Percentiles rank a stretch among this genome's conserved stretches.
phyloP scores from a whole-genome alignment of 768 basidiomycete species.

The Panaeolus cyanescens region DNA sequence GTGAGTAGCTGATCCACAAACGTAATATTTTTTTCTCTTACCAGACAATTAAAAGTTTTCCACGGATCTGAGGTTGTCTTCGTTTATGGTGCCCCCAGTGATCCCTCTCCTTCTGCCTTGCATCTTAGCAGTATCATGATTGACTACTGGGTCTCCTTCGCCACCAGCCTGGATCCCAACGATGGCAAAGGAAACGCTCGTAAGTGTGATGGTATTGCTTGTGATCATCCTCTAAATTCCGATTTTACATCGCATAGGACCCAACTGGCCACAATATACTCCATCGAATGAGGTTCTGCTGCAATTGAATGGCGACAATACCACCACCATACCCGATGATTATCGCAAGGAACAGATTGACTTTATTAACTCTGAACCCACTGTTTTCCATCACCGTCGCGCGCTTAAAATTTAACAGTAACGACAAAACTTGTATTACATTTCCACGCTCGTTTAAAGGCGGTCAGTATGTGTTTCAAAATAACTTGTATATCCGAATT shows the following conservation, averaged over 20 bases:
- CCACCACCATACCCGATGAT: constrained; percentile 35
- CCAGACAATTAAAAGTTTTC: too few relatives aligned
- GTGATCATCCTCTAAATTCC: not conserved
- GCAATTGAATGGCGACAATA: constrained; percentile 37
- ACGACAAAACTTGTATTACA: too few relatives aligned
- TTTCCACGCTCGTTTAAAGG: too few relatives aligned
- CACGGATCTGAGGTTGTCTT: constrained; percentile 36
- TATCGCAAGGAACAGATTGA: constrained; percentile 37
- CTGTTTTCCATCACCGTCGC: constrained; percentile 20
- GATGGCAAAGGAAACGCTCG: constrained; percentile 33
- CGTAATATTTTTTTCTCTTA: too few relatives aligned
- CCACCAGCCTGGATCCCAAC: constrained; percentile 38
- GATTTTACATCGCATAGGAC: constrained; percentile 15
- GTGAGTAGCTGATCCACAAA: too few relatives aligned
- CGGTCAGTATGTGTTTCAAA: too few relatives aligned
- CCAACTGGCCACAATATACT: constrained; percentile 31
- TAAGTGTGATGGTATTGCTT: too few relatives aligned
- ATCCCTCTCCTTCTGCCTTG: constrained; percentile 20
- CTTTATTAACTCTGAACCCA: constrained; percentile 34
- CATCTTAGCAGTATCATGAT: constrained; percentile 35
- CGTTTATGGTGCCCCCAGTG: constrained; percentile 32
- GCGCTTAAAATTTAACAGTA: not conserved
- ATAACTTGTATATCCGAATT: too few relatives aligned
- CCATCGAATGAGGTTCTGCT: constrained; percentile 27
- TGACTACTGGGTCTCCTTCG: constrained; percentile 46